A percentile compares a stretch with the other conserved stretches of the same genome.
Evolutionary conservation across 2,329 filamentous ascomycete species (phyloP).

Genomic region (Colletotrichum endophyticum): DNA sequence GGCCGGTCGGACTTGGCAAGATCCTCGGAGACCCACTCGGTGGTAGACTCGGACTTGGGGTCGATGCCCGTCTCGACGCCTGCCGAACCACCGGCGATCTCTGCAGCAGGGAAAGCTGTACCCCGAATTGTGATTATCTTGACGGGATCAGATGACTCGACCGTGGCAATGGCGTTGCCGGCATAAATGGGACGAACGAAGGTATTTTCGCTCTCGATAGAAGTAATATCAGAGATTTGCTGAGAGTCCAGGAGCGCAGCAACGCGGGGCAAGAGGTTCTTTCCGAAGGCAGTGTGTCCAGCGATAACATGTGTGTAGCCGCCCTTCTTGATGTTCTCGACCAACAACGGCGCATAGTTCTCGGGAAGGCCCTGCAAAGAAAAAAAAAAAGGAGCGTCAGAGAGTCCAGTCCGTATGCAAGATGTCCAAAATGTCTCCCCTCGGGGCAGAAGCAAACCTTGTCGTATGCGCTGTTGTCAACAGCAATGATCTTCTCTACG

Average conservation of each 20-base stretch:
- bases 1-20: slow-evolving; percentile 92
- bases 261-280: slow-evolving; percentile 90
- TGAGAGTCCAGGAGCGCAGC: slow-evolving; percentile 91
- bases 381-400: neutral
- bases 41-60: slow-evolving; percentile 73
- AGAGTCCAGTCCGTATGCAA: neutral
- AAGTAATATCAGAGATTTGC: slow-evolving; percentile 91
- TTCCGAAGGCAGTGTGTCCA: slow-evolving; percentile 94
- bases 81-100: slow-evolving; percentile 74
- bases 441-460: slow-evolving; percentile 60
- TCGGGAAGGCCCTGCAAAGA: slow-evolving; percentile 78
- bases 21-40: slow-evolving; percentile 94
- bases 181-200: slow-evolving; percentile 98
- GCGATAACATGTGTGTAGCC: slow-evolving; percentile 92
- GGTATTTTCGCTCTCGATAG: slow-evolving; percentile 86
- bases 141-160: slow-evolving; percentile 83
- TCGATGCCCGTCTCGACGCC: slow-evolving; percentile 82
- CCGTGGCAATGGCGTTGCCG: slow-evolving; percentile 94
- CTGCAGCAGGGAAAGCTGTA: slow-evolving; percentile 84
- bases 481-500: slow-evolving; percentile 86
- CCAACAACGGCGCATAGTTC: slow-evolving; percentile 90
- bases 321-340: slow-evolving; percentile 96
- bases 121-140: slow-evolving; percentile 94
- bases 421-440: no score
- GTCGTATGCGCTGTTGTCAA: slow-evolving; percentile 91